Evolutionary conservation across 2,329 filamentous ascomycete species (phyloP).

Genomic region (Pseudogymnoascus sp.): DNA sequence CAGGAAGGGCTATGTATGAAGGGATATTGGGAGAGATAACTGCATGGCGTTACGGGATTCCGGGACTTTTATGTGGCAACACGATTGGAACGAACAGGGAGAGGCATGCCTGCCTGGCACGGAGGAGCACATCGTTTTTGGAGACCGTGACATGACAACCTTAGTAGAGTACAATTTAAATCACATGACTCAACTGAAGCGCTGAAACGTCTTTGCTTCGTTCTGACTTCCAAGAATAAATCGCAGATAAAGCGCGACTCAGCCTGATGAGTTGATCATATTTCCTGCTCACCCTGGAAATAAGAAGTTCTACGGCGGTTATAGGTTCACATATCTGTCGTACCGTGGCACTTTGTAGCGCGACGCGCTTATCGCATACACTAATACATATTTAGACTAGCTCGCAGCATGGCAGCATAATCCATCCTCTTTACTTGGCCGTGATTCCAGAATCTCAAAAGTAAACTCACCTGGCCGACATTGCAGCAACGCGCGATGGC

Average conservation of each 20-base stretch:
- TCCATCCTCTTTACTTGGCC: conserved; percentile 7
- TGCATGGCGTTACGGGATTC: conserved; percentile 16
- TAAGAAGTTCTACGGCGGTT: not conserved
- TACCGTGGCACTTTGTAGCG: conserved; percentile 3
- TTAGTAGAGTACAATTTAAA: conserved; percentile 5
- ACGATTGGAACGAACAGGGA: conserved; percentile 7
- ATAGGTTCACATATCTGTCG: not conserved
- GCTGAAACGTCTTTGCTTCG: not conserved
- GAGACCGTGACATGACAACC: not conserved
- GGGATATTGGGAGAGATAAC: conserved; percentile 7
- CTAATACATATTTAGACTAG: not conserved
- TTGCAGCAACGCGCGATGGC: conserved; percentile 42
- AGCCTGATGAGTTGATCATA: not conserved
- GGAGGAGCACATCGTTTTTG: not conserved
- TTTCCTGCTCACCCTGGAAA: not conserved
- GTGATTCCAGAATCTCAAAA: conserved; percentile 1
- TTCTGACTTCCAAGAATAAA: not conserved
- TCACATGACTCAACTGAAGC: not conserved
- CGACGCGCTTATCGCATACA: not conserved
- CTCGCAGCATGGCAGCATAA: not conserved
- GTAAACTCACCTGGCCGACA: not conserved
- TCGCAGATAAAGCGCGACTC: not conserved
- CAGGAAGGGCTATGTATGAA: conserved; percentile 61
- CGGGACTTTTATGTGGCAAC: conserved; percentile 17
- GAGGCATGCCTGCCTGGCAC: not conserved